Percentiles rank a stretch among this genome's conserved stretches.
phyloP scores from a whole-genome alignment of 2,329 filamentous ascomycete species.

The Myriosclerotinia scirpicola region DNA sequence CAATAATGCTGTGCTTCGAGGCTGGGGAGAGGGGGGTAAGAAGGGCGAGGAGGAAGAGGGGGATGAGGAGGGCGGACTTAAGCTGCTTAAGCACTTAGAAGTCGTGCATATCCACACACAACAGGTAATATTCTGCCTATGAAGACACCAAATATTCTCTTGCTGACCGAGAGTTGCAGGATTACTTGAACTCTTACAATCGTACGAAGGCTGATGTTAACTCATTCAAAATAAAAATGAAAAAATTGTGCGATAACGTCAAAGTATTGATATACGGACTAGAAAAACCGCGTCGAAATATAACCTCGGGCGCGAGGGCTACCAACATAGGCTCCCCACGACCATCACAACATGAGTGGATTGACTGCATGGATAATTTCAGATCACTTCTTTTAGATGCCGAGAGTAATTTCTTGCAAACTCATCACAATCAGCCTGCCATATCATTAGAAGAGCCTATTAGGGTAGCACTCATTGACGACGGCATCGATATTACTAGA shows the following conservation, averaged over 20 bases:
- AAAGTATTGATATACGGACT: neutral
- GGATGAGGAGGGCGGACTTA: slow-evolving; percentile 35
- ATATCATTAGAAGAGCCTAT: slow-evolving; percentile 32
- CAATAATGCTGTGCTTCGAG: slow-evolving; percentile 41
- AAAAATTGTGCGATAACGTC: neutral
- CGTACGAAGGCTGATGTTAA: slow-evolving; percentile 29
- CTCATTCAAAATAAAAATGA: slow-evolving; percentile 28
- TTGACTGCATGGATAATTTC: neutral
- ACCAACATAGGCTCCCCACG: neutral
- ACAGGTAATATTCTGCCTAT: slow-evolving; percentile 26
- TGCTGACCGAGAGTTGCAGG: neutral
- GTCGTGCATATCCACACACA: slow-evolving; percentile 33
- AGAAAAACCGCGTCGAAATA: neutral
- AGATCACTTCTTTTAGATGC: neutral
- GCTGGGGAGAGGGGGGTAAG: slow-evolving; percentile 33
- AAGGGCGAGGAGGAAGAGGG: too few species aligned
- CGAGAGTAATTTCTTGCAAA: neutral
- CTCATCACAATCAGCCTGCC: slow-evolving; percentile 21
- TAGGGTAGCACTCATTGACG: slow-evolving; percentile 45
- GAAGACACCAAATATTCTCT: too few species aligned
- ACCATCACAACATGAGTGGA: slow-evolving; percentile 2
- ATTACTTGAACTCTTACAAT: slow-evolving; percentile 26
- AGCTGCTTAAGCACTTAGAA: slow-evolving; percentile 33
- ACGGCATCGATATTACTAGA: slow-evolving; percentile 42
- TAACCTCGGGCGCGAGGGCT: neutral